A percentile compares a stretch with the other conserved stretches of the same genome.
phyloP scores from a whole-genome alignment of 2,329 filamentous ascomycete genomes.

The Xylariaceae sp. region DNA sequence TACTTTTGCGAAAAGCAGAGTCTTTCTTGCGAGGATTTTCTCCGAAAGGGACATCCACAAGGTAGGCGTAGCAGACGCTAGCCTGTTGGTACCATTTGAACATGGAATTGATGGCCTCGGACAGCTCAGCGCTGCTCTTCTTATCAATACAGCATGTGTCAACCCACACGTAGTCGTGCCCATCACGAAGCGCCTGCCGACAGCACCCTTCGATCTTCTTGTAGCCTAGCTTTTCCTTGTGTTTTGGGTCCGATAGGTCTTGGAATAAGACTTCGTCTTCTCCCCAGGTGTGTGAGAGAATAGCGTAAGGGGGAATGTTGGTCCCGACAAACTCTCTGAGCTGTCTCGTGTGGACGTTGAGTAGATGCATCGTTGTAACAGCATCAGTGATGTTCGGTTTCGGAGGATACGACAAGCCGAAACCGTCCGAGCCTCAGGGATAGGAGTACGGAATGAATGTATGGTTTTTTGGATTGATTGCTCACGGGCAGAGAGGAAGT shows the following conservation, averaged over 20 bases:
- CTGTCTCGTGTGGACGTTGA: constrained; percentile 13
- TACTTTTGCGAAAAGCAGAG: neutral
- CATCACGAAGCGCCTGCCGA: constrained; percentile 2
- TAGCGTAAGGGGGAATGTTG: constrained; percentile 1
- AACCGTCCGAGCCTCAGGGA: too few species aligned
- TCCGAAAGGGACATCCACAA: neutral
- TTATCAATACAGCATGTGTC: constrained; percentile 23
- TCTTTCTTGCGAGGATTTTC: neutral
- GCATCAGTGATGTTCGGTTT: too few species aligned
- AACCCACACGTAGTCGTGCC: constrained; percentile 9
- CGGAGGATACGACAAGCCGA: too few species aligned
- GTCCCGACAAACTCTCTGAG: constrained; percentile 15
- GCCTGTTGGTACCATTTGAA: constrained; percentile 13
- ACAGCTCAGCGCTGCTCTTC: constrained; percentile 9
- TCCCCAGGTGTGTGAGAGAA: constrained; percentile 17
- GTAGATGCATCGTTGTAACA: constrained; percentile 15
- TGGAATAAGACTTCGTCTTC: constrained; percentile 14
- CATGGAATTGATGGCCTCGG: too few species aligned
- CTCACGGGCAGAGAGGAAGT: too few species aligned
- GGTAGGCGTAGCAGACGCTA: constrained; percentile 10
- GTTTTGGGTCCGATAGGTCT: neutral
- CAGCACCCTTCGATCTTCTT: constrained; percentile 15
- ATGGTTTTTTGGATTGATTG: too few species aligned
- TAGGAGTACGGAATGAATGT: too few species aligned
- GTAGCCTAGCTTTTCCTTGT: constrained; percentile 1